Conservation (phyloP, 2,329 filamentous ascomycete genomes). For the Phialemoniopsis sp. region DNA sequence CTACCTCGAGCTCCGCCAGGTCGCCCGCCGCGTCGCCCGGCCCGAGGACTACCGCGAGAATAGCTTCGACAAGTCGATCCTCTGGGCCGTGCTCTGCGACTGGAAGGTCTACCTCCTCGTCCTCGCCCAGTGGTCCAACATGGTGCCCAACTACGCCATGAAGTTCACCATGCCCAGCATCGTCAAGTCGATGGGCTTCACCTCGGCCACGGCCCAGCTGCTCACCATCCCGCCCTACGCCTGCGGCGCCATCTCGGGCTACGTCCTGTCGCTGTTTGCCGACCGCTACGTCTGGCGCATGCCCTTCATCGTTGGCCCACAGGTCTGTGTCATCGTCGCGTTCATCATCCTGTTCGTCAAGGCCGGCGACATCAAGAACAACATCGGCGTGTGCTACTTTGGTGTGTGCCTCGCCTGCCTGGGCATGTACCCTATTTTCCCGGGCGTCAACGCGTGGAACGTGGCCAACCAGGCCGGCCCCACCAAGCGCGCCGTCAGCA, state of each 20-base stretch:
- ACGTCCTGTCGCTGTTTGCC: constrained; percentile 16
- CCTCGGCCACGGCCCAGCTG: constrained; percentile 25
- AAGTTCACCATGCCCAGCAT: constrained; percentile 37
- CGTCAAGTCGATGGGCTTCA: constrained; percentile 31
- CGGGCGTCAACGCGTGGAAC: constrained; percentile 3
- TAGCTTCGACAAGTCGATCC: constrained; percentile 23
- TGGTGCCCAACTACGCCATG: constrained; percentile 23
- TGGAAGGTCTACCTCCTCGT: constrained; percentile 41
- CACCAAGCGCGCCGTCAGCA: constrained; percentile 36
- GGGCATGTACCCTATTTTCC: constrained; percentile 4
- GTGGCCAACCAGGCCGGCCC: constrained; percentile 1
- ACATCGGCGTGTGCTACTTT: constrained; percentile 1
- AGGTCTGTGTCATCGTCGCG: constrained; percentile 16
- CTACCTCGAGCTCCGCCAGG: constrained; percentile 30
- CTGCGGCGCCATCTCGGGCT: constrained; percentile 19
- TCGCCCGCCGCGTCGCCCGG: constrained; percentile 18
- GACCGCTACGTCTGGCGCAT: constrained; percentile 1
- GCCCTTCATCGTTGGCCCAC: constrained; percentile 1
- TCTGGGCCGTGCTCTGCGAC: constrained; percentile 34
- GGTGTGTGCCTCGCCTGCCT: constrained; percentile 1
- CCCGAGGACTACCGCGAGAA: constrained; percentile 17
- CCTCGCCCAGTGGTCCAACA: constrained; percentile 36
- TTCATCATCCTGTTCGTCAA: constrained; percentile 20
- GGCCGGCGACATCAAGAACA: not conserved
- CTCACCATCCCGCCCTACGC: constrained; percentile 31